Conservation (phyloP, 1,284 basidiomycete species). For the Sporisorium exsertum region DNA sequence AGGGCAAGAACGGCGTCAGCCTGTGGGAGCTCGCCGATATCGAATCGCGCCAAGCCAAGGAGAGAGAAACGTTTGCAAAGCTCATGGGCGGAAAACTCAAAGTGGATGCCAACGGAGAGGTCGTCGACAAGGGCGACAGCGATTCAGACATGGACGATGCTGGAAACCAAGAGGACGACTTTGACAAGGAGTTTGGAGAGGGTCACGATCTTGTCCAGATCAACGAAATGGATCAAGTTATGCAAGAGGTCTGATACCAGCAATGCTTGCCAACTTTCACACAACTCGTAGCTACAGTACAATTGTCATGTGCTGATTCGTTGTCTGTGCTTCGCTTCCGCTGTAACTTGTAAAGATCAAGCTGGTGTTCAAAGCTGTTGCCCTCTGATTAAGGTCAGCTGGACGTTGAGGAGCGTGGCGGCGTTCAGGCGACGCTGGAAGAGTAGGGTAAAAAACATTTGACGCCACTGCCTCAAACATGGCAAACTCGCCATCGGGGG, state of each 20-base stretch:
- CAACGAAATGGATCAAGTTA: conserved; percentile 24
- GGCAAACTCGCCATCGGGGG: too few species aligned
- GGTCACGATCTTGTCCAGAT: conserved; percentile 38
- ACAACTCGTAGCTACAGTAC: neutral
- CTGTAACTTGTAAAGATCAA: neutral
- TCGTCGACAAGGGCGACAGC: conserved; percentile 45
- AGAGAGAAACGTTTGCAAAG: conserved; percentile 72
- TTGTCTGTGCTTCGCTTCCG: neutral
- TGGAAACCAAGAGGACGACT: conserved; percentile 52
- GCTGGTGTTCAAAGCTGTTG: too few species aligned
- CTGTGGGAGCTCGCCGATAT: conserved; percentile 92
- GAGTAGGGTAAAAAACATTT: too few species aligned
- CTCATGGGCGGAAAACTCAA: conserved; percentile 56
- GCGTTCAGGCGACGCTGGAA: too few species aligned
- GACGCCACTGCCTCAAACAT: too few species aligned
- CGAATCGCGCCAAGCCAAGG: conserved; percentile 81
- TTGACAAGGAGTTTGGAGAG: conserved; percentile 57
- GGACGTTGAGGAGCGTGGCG: too few species aligned
- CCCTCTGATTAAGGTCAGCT: too few species aligned
- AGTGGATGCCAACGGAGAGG: conserved; percentile 45
- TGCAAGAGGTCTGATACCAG: conserved; percentile 9
- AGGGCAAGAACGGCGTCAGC: conserved; percentile 88
- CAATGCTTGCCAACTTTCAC: neutral
- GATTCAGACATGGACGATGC: conserved; percentile 30
- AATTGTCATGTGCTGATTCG: neutral